These are phyloP conservation scores for Phytopythium cucurbitacearum DNA, from an alignment of 352 stramenopile genomes.

Conservation along the genomic window DNA sequence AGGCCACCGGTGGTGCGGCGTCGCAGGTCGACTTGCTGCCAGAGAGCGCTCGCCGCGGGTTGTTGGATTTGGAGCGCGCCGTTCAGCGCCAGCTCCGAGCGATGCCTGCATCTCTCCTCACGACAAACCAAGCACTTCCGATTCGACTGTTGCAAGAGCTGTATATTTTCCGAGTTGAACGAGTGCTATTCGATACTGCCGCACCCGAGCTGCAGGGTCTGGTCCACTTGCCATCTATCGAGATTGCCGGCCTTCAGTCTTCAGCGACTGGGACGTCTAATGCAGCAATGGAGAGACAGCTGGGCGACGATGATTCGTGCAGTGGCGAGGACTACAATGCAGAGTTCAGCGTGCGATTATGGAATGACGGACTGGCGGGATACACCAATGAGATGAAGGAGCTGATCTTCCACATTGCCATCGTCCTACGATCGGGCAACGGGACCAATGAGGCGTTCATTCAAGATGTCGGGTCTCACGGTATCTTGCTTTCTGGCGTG, in stretches of 20 bases:
- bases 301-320: background rate
- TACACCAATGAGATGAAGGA: conserved; percentile 51
- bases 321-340: conserved; percentile 7
- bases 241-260: background rate
- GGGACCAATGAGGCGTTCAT: background rate
- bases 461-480: conserved; percentile 32
- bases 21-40: conserved; percentile 24
- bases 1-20: background rate
- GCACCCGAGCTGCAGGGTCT: too few species aligned
- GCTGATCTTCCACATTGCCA: conserved; percentile 46
- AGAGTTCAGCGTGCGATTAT: conserved; percentile 23
- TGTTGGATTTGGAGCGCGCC: conserved; percentile 25
- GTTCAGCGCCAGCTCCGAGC: conserved; percentile 32
- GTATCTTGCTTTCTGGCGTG: conserved; percentile 59
- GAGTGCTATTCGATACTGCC: background rate
- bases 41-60: conserved; percentile 30
- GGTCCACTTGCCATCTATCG: too few species aligned
- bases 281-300: conserved; percentile 8
- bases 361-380: conserved; percentile 34
- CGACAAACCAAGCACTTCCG: conserved; percentile 26
- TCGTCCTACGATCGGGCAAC: conserved; percentile 26
- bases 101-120: conserved; percentile 11
- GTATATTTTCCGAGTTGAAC: conserved; percentile 41
- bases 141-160: conserved; percentile 45
- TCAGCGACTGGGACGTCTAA: conserved; percentile 1